A percentile compares a stretch with the other conserved stretches of the same genome.
phyloP scores from a whole-genome alignment of 1,139 yeast genomes.

The Blastobotrys persicus region DNA sequence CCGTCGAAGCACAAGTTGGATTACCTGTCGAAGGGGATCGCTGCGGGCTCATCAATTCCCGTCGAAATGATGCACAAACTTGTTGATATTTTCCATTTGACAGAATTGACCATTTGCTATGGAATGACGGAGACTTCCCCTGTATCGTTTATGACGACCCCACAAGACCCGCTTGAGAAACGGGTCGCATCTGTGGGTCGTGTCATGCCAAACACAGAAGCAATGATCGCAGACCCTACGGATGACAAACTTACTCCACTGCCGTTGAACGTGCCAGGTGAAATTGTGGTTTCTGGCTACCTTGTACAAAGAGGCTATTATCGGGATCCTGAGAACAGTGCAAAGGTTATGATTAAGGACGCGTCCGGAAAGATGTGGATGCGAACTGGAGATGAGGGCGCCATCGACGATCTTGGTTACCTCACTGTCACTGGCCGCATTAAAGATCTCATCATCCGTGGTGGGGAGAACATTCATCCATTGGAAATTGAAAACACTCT shows the following conservation, averaged over 20 bases:
- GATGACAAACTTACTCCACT: conserved; percentile 26
- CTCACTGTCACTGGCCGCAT: conserved; percentile 37
- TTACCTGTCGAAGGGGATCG: conserved; percentile 34
- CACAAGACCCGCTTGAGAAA: conserved; percentile 30
- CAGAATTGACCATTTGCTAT: conserved; percentile 35
- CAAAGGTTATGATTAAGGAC: conserved; percentile 31
- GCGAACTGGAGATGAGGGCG: conserved; percentile 40
- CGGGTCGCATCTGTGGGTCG: conserved; percentile 33
- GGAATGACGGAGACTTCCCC: conserved; percentile 41
- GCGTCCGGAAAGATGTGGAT: conserved; percentile 33
- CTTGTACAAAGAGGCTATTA: conserved; percentile 32
- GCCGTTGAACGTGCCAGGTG: conserved; percentile 32
- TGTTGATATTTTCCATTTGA: conserved; percentile 25
- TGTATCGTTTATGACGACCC: conserved; percentile 35
- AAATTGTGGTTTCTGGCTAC: conserved; percentile 35
- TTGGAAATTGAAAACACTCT: conserved; percentile 36
- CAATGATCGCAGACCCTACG: conserved; percentile 29
- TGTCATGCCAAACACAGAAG: conserved; percentile 36
- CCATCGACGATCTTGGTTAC: conserved; percentile 33
- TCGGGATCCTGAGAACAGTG: conserved; percentile 31
- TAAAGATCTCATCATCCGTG: conserved; percentile 38
- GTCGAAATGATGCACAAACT: conserved; percentile 33
- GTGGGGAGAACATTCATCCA: conserved; percentile 40
- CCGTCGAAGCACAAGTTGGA: conserved; percentile 27
- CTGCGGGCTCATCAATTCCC: conserved; percentile 37